Evolutionary conservation across 495 filamentous ascomycete species (phyloP).

Genomic region (Lepidopterella palustris): DNA sequence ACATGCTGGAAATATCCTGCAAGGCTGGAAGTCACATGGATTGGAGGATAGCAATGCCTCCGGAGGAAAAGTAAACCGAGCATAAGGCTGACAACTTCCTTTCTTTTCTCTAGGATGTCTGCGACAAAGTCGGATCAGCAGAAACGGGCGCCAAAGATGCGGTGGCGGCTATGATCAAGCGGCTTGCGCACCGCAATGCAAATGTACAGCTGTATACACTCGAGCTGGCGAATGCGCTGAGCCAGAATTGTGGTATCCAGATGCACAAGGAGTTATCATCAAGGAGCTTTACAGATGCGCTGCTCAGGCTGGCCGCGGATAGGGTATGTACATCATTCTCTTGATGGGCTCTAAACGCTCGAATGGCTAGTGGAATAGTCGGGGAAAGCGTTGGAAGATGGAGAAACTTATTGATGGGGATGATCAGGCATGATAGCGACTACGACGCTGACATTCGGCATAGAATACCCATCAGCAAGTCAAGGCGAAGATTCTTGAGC

Average conservation of each 20-base stretch:
- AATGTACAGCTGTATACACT: constrained; percentile 99
- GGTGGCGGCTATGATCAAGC: constrained; percentile 89
- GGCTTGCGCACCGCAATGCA: constrained; percentile 92
- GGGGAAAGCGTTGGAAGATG: not conserved
- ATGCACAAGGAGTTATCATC: constrained; percentile 93
- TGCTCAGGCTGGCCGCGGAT: constrained; percentile 84
- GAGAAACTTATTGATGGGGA: no score
- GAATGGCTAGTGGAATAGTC: not conserved
- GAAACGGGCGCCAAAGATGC: constrained; percentile 79
- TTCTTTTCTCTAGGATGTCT: constrained; percentile 62
- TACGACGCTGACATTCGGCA: not conserved
- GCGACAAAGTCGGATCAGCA: constrained; percentile 73
- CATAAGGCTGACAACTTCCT: constrained; percentile 11
- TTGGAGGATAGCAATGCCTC: not conserved
- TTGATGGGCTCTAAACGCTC: not conserved
- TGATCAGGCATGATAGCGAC: no score
- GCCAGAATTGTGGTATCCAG: constrained; percentile 86
- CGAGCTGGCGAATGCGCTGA: constrained; percentile 90
- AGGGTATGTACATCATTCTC: constrained; percentile 43
- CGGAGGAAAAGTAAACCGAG: not conserved
- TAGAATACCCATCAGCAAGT: constrained; percentile 93
- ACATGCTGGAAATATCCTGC: not conserved
- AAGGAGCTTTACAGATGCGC: constrained; percentile 90
- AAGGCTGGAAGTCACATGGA: not conserved
- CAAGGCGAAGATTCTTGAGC: constrained; percentile 92